Base-by-base conservation (phyloP, 352 stramenopile species). In the Phytophthora idaei region DNA sequence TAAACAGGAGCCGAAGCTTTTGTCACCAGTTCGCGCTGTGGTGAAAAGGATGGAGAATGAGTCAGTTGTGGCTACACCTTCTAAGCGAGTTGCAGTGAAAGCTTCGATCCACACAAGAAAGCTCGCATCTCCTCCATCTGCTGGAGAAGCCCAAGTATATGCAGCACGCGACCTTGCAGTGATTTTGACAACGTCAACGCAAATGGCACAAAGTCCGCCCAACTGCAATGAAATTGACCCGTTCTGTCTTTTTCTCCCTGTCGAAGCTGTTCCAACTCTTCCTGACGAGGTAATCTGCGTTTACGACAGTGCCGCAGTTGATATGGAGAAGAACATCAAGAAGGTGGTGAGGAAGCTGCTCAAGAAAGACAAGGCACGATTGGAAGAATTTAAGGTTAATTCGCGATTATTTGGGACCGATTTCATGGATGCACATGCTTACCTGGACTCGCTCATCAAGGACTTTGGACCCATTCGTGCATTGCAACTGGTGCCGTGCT, bases 311-410 rank as follows among this genome's bases (percentile, higher is more conserved):
- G 76, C 72, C 3, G 86, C 86, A 2, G 62, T 77, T 5, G 73
- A 86, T 45, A 88, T 93, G 78, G 80, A 94, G 56, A 93, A 89
- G 49, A 78, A 76, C 11, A 76, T 94, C 60, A 79, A 90, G 57
- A 89, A 90, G 50, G 73, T 77, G 4, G 69, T 91, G 59, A 89
- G 86, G 57, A 90, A 87, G 55, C 42, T 89, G n/a, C 67, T 90
- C n/a, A 78, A 76, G 29, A 84, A 81, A 56, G 61, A 89, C 67
- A 89, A 84, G 31, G 29, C 56, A 9, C 77, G 76, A 39, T 55
- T 90, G 25, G 80, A 92, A 55, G 86, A 93, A 32, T 94, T 94
- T 62, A 94, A 93, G 75, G 86, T 89, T 49, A 94, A 92, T 47
- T 82, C 84, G 32, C 80, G 81, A 1, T 70, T 94, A 9, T 90